Evolutionary conservation across 176 grass and related monocot genomes (phyloP).

Genomic region (Phyllostachys edulis): DNA sequence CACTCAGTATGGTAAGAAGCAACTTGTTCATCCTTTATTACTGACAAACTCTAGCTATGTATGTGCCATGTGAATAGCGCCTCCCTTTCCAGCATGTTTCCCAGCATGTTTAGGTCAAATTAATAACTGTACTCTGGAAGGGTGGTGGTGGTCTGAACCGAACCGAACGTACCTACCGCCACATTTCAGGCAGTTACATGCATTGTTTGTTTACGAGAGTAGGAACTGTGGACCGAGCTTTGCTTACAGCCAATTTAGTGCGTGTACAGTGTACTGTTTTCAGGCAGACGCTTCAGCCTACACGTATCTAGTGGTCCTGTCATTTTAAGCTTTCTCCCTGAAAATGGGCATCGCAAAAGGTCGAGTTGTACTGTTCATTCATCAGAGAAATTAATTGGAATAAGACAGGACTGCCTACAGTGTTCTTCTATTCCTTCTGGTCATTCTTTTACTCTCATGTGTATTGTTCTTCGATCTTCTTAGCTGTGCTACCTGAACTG

Average conservation of each 20-base stretch:
- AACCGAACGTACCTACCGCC: background rate
- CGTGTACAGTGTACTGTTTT: background rate
- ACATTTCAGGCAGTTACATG: constrained; percentile 30
- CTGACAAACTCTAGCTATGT: background rate
- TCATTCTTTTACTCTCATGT: background rate
- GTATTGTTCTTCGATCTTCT: background rate
- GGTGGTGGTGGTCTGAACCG: background rate
- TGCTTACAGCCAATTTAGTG: constrained; percentile 13
- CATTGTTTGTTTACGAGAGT: constrained; percentile 17
- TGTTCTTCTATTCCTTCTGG: background rate
- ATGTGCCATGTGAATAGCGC: background rate
- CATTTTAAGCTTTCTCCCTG: background rate
- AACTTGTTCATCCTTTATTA: background rate
- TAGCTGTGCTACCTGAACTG: background rate
- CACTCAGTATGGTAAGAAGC: background rate
- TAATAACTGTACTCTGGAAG: background rate
- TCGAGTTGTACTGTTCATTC: background rate
- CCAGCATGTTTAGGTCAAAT: background rate
- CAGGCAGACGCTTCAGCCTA: background rate
- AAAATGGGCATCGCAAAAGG: background rate
- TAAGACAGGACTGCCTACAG: too few species aligned
- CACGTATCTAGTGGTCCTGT: constrained; percentile 23
- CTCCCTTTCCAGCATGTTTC: too few species aligned
- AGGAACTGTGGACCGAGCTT: background rate
- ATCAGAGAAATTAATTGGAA: background rate